Base-by-base conservation (phyloP, 176 grass and related monocot genomes). In the Pontederia crassipes region DNA sequence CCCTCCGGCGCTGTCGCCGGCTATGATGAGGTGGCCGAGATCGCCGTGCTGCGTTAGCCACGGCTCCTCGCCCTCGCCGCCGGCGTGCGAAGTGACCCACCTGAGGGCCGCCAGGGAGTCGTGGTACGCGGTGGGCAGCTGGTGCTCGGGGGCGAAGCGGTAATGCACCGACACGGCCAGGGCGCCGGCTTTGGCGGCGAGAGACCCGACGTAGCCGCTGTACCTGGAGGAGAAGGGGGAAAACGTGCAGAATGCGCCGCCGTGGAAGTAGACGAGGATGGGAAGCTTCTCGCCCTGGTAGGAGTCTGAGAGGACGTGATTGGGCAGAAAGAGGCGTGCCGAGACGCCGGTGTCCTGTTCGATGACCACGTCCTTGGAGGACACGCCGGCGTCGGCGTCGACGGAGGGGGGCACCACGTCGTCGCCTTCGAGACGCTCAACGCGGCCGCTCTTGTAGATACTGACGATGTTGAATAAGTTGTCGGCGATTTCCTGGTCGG, bases 131-230 rank as follows among this genome's bases (percentile, higher is more conserved):
- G 60, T 68, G 29, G 82, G 85, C 57, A 95, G 72, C 24, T 28
- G 70, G 68, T 93, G 64, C 80, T 93, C 89, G 1, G 89, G 89
- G 11, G 84, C 83, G 2, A 82, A 75, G 45, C 84, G 77, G 74
- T 84, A 93, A 53, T 73, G 57, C 9, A 87, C 84, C 1, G 89
- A 94, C 45, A 95, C 76, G 1, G 46, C 55, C 57, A 95, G 3
- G 28, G 64, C 66, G 11, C 67, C 14, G 26, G 85, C 79, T 11
- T 46, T 29, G 8, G 77, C 60, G 3, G 48, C 82, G 3, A 89
- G 63, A 15, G 58, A 71, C 58, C 78, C 89, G 49, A 82, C 46
- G 71, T 75, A 78, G 67, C 56, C 11, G 56, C 79, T 72, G 69
- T 69, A 29, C 15, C 9, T 47, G 8, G 58, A 58, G 4, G 17